These are phyloP conservation scores for Durusdinium trenchii DNA, from an alignment of 73 alveolate species.

Conservation along the genomic window DNA sequence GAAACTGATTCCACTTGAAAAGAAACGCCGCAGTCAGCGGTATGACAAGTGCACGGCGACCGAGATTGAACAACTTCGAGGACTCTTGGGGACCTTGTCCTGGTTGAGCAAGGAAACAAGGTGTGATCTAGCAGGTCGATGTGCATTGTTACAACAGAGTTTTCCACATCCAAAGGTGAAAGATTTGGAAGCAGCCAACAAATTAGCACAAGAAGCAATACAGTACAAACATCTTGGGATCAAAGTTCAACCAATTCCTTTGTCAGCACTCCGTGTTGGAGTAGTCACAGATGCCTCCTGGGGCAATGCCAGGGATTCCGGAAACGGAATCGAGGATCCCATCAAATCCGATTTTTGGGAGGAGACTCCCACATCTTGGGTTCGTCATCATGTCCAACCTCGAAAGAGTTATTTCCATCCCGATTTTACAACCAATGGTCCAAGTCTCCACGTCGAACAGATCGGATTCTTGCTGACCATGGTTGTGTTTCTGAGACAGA, in stretches of 20 bases:
- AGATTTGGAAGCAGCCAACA: background rate
- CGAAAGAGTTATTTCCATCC: background rate
- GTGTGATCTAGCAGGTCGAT: background rate
- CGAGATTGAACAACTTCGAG: background rate
- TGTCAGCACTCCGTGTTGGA: background rate
- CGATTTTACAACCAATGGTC: background rate
- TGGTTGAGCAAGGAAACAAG: background rate
- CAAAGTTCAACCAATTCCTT: background rate
- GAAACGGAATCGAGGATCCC: background rate
- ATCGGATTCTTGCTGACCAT: background rate
- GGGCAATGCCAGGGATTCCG: background rate
- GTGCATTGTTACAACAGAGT: background rate
- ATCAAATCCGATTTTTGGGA: background rate
- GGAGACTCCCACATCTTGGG: background rate
- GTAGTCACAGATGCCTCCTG: background rate
- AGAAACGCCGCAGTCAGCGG: background rate
- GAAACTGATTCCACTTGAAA: background rate
- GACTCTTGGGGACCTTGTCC: background rate
- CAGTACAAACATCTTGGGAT: background rate
- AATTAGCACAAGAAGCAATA: background rate
- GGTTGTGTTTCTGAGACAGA: background rate
- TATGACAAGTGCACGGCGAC: background rate
- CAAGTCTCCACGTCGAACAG: background rate
- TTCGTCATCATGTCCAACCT: background rate
- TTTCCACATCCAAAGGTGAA: background rate